phyloP scores from a whole-genome alignment of 139 green algal genomes.

The Deuterostichococcus epilithicus region DNA sequence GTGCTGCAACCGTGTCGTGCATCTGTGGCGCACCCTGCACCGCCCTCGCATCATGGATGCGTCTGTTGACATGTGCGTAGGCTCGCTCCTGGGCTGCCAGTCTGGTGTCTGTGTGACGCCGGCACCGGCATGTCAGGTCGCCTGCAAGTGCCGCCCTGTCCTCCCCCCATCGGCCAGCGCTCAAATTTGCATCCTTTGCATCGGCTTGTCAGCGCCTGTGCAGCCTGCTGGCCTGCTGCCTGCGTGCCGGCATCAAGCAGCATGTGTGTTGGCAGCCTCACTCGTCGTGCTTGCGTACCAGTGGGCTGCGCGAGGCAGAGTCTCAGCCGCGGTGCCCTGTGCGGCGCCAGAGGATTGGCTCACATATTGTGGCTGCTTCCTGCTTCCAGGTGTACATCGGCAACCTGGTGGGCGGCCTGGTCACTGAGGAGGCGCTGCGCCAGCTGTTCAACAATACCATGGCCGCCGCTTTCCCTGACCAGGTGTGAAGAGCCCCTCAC shows the following conservation, averaged over 20 bases:
- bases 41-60: neutral
- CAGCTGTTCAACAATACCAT: constrained; percentile 81
- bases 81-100: neutral
- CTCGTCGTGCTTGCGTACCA: too few species aligned
- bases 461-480: constrained; percentile 53
- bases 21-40: neutral
- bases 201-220: too few species aligned
- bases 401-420: constrained; percentile 64
- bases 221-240: too few species aligned
- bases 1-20: too few species aligned
- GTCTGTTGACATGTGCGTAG: neutral
- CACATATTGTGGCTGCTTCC: neutral
- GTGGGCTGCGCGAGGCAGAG: too few species aligned
- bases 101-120: neutral
- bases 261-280: too few species aligned
- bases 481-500: neutral
- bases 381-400: constrained; percentile 66
- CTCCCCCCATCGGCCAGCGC: too few species aligned
- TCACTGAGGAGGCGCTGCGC: constrained; percentile 60
- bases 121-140: neutral
- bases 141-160: too few species aligned
- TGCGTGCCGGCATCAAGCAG: too few species aligned
- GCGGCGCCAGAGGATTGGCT: too few species aligned
- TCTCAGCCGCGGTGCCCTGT: too few species aligned
- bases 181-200: too few species aligned